Evolutionary conservation across 371 early-diverging fungal genomes (phyloP).

Genomic region (Haplosporangium sp.): DNA sequence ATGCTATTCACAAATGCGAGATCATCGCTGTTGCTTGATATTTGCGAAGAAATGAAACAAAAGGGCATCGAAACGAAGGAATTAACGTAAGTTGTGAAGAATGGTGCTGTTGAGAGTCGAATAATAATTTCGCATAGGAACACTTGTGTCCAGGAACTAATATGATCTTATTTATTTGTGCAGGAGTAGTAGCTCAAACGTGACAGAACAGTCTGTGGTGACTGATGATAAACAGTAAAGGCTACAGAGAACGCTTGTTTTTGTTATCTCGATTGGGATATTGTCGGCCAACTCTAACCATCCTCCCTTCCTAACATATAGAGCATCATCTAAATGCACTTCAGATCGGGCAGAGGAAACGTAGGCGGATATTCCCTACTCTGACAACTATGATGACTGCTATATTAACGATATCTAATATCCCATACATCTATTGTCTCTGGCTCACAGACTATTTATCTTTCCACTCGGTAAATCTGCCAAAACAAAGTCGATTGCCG

Average conservation of each 20-base stretch:
- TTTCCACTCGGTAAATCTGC: constrained; percentile 39
- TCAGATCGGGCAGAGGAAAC: constrained; percentile 29
- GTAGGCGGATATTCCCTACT: constrained; percentile 7
- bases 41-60: constrained; percentile 25
- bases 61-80: constrained; percentile 30
- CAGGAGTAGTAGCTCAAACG: no score
- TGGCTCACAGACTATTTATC: constrained; percentile 33
- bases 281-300: neutral
- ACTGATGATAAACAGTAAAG: no score
- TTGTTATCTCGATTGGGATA: neutral
- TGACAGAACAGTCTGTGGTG: no score
- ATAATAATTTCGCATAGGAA: no score
- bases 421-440: neutral
- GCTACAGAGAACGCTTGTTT: no score
- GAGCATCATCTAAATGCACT: constrained; percentile 1
- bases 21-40: constrained; percentile 14
- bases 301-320: neutral
- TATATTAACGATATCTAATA: neutral
- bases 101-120: no score
- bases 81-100: constrained; percentile 22
- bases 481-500: constrained; percentile 55
- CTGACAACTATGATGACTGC: neutral
- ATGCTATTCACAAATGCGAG: constrained; percentile 29
- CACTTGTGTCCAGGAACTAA: neutral
- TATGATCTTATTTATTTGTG: neutral